phyloP scores from a whole-genome alignment of 176 grass and related monocot species.

The Aegilops tauschii region DNA sequence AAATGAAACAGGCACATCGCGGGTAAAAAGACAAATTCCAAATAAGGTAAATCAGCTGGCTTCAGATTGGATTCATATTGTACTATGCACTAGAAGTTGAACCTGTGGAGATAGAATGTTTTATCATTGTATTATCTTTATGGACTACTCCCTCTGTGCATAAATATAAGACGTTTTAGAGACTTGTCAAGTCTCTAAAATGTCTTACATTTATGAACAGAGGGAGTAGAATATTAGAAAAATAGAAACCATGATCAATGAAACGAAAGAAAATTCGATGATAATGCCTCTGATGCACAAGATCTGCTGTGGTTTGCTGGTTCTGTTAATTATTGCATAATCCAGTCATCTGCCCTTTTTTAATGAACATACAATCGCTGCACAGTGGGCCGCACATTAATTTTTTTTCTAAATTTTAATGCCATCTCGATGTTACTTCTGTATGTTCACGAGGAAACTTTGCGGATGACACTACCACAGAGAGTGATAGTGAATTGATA shows the following conservation, averaged over 20 bases:
- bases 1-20: slow-evolving; percentile 22
- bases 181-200: too few species aligned
- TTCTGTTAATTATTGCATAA: neutral
- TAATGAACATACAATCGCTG: neutral
- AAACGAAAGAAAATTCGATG: neutral
- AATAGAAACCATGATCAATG: neutral
- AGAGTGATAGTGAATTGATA: neutral
- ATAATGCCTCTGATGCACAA: neutral
- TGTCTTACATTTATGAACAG: too few species aligned
- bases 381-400: neutral
- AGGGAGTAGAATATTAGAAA: neutral
- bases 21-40: slow-evolving; percentile 43
- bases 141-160: too few species aligned
- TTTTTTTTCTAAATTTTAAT: neutral
- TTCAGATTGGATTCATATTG: neutral
- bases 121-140: neutral
- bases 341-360: neutral
- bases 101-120: neutral
- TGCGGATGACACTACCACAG: neutral
- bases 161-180: too few species aligned
- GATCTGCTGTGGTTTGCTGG: neutral
- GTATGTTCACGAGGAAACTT: neutral
- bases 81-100: neutral
- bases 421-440: neutral
- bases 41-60: slow-evolving; percentile 50